Conservation (phyloP, 129 eudicot genomes). For the Flaveria brownii region DNA sequence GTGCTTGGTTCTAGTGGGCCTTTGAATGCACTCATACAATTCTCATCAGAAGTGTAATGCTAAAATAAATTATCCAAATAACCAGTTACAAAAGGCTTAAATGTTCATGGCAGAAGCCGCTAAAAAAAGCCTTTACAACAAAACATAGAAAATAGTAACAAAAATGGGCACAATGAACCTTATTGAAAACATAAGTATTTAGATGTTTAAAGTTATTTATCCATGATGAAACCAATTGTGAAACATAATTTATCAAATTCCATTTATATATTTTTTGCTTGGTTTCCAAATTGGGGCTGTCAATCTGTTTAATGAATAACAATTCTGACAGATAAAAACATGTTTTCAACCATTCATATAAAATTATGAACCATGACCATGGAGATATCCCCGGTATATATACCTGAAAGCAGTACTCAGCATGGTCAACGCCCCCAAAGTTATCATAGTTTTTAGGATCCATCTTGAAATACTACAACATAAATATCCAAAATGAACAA, state of each 20-base stretch:
- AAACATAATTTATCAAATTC: conserved; percentile 10
- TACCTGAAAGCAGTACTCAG: conserved; percentile 97
- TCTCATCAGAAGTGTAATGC: conserved; percentile 79
- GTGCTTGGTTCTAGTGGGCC: conserved; percentile 99
- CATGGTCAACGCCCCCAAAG: conserved; percentile 83
- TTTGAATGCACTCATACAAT: conserved; percentile 87
- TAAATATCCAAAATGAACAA: not conserved
- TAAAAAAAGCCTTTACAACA: not conserved
- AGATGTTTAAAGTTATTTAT: not conserved
- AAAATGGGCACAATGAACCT: not conserved
- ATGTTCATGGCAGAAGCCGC: not conserved
- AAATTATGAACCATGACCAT: conserved; percentile 11
- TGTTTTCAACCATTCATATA: conserved; percentile 14
- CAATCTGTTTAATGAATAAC: not conserved
- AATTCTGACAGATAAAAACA: conserved; percentile 16
- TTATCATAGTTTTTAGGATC: conserved; percentile 67
- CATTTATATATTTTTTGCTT: not conserved
- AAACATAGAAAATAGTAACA: conserved; percentile 2
- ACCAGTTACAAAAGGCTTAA: conserved; percentile 23
- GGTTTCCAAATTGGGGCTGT: not conserved
- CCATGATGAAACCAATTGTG: not conserved
- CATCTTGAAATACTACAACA: conserved; percentile 94
- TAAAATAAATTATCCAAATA: conserved; percentile 33
- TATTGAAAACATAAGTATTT: not conserved
- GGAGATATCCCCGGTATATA: conserved; percentile 8